Evolutionary conservation across 2,329 filamentous ascomycete species (phyloP).

Genomic region (Neopestalotiopsis rosae): DNA sequence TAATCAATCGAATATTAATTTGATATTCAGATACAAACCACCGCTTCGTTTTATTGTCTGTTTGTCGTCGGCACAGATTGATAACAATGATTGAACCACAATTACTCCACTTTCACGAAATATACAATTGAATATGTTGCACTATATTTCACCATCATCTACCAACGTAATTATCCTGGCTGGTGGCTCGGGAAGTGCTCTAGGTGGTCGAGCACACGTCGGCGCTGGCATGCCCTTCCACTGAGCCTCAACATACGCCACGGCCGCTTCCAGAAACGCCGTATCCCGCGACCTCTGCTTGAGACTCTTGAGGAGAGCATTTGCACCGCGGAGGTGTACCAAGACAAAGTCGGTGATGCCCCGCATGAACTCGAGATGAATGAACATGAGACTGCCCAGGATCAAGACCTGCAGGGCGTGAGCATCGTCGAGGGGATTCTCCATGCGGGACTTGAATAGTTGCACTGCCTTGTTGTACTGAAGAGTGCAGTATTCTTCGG

Average conservation of each 20-base stretch:
- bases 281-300: neutral
- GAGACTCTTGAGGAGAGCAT: neutral
- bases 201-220: neutral
- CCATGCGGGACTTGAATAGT: neutral
- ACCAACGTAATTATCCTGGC: neutral
- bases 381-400: neutral
- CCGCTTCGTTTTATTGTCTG: too few relatives aligned
- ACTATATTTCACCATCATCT: neutral
- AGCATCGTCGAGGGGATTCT: neutral
- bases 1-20: too few relatives aligned
- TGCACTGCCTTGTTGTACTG: constrained; percentile 8
- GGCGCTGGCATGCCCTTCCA: neutral
- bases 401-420: neutral
- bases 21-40: too few relatives aligned
- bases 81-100: too few relatives aligned
- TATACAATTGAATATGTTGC: neutral
- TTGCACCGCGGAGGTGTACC: neutral
- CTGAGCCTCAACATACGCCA: neutral
- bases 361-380: constrained; percentile 13
- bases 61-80: too few relatives aligned
- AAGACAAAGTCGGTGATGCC: neutral
- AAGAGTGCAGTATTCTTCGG: neutral
- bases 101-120: neutral
- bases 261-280: neutral
- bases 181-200: neutral